phyloP scores from a whole-genome alignment of 805 yeast genomes.

The Wickerhamomyces chaumierensis region DNA sequence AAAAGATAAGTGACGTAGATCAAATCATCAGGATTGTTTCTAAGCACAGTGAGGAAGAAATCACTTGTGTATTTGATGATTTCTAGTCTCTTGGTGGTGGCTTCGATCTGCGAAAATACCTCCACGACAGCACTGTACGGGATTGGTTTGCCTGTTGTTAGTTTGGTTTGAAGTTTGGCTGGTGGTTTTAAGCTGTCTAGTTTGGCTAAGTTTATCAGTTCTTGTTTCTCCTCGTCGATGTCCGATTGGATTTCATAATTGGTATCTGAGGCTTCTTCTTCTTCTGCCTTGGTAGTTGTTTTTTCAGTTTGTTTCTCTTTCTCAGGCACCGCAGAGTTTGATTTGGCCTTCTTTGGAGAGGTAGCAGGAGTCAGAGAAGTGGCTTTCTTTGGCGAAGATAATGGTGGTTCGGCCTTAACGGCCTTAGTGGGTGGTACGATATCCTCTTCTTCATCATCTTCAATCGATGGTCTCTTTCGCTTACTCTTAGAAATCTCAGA shows the following conservation, averaged over 20 bases:
- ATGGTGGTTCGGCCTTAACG: background rate
- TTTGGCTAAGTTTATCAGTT: conserved; percentile 10
- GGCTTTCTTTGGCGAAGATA: no score
- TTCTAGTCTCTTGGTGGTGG: conserved; percentile 72
- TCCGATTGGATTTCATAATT: conserved; percentile 1
- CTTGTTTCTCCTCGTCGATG: conserved; percentile 5
- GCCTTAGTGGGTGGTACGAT: background rate
- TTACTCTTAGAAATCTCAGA: background rate
- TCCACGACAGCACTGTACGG: conserved; percentile 33
- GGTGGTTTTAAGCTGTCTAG: conserved; percentile 1
- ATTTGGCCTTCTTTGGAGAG: background rate
- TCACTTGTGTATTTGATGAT: conserved; percentile 67
- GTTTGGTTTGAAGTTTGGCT: conserved; percentile 2
- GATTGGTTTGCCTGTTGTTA: conserved; percentile 13
- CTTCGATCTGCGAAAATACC: conserved; percentile 68
- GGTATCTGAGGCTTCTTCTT: background rate
- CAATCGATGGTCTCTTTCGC: background rate
- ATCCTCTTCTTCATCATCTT: background rate
- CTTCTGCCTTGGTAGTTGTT: background rate
- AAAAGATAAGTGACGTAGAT: conserved; percentile 70
- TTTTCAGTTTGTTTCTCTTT: background rate
- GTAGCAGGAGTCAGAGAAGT: no score
- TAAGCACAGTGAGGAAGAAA: conserved; percentile 55
- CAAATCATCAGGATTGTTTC: conserved; percentile 40
- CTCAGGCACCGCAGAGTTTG: background rate